Conservation (phyloP, 306 rosid species). For the Sechiopsis laciniata region DNA sequence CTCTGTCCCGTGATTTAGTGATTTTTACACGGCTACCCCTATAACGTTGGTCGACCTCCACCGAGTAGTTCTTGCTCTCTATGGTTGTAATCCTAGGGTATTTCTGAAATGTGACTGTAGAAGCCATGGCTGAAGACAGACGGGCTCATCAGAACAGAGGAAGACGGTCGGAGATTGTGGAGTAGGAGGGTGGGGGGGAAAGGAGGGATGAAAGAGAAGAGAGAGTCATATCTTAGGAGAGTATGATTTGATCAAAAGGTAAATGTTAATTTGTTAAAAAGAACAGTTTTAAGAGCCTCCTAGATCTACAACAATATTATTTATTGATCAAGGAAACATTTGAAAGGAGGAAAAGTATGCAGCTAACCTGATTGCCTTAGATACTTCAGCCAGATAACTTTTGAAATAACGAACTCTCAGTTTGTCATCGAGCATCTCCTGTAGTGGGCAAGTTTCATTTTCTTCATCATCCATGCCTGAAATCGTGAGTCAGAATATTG, state of each 20-base stretch:
- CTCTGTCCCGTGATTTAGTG: no score
- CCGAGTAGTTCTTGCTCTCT: no score
- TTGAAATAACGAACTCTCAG: constrained; percentile 60
- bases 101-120: no score
- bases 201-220: no score
- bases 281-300: no score
- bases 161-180: no score
- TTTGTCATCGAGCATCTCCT: constrained; percentile 78
- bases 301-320: neutral
- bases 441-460: constrained; percentile 42
- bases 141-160: no score
- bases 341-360: constrained; percentile 3
- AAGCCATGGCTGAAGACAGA: no score
- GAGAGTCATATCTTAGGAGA: neutral
- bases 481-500: neutral
- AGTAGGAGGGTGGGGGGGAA: no score
- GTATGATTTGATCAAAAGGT: neutral
- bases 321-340: neutral
- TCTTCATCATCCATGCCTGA: constrained; percentile 94
- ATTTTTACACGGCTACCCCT: no score
- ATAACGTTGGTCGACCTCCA: no score
- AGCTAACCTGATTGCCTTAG: constrained; percentile 71
- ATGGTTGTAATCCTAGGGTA: no score
- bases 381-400: constrained; percentile 59
- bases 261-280: constrained; percentile 1